Evolutionary conservation across 495 filamentous ascomycete genomes (phyloP), one percentile per base, ranked within the genome.

Genomic region (Penicillium coprophilum): DNA sequence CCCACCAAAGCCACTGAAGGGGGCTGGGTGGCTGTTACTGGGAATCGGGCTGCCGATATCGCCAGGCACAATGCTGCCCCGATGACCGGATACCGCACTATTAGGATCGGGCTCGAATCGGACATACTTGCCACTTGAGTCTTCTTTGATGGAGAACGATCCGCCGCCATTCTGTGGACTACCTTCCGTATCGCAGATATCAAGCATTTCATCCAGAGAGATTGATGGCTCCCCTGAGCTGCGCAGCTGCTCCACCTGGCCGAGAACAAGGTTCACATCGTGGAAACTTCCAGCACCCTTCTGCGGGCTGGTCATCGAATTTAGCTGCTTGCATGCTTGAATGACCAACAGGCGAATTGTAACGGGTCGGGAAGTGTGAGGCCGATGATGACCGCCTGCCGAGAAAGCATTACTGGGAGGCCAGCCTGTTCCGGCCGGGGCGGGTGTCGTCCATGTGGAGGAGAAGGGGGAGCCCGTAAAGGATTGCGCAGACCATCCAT

Each of bases 181-280:
- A 55, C 94, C 94, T 66, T 94, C 87, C 2, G 92, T 95, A 58
- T 97, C 92, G 70, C 89, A 93, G 53, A 96, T 90, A 46, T 90
- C 87, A n/a, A 91, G 78, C 69, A 98, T 78, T 59, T 96, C 92
- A 28, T 83, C 75, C 49, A 88, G 75, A 3, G 75, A 75, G 55
- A 94, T 82, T 0, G 81, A 70, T 2, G 80, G 71, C 39, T 91
- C 87, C 38, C 68, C 71, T 0, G 77, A 59, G 21, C 80, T 72
- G 31, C 81, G 84, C 34, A 84, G 70, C 44, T 78, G 66, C 30
- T 90, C 84, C 12, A 96, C 77, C 50, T 87, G 86, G 5, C 76
- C 76, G 47, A 87, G 82, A 47, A 97, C 79, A 15, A 74, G 71
- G 12, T 82, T 78, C 41, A 92, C 78, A 55, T 86, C 78, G 55